Conservation (phyloP, 768 basidiomycete genomes). For the Auricularia sp. region DNA sequence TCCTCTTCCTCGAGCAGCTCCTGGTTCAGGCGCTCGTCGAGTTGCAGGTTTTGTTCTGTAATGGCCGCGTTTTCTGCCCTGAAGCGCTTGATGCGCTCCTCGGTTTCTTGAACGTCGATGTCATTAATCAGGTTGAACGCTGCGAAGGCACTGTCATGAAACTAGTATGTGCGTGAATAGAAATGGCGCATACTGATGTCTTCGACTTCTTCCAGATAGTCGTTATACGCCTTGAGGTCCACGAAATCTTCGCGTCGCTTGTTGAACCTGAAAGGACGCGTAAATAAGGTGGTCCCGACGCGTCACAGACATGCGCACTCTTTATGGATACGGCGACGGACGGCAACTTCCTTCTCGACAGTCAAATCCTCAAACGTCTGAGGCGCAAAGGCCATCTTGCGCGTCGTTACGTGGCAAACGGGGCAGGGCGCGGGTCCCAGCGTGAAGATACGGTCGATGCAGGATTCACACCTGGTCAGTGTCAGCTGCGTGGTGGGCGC, state of each 20-base stretch:
- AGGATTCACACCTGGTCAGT: constrained; percentile 81
- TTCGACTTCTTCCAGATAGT: constrained; percentile 94
- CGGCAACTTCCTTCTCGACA: constrained; percentile 90
- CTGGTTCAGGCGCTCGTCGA: constrained; percentile 67
- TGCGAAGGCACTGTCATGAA: constrained; percentile 20
- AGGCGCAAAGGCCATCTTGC: constrained; percentile 90
- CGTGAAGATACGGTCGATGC: constrained; percentile 93
- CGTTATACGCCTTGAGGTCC: constrained; percentile 73
- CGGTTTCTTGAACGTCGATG: constrained; percentile 68
- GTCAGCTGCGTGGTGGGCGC: background rate
- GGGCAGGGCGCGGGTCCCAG: constrained; percentile 95
- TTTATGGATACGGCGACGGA: constrained; percentile 78
- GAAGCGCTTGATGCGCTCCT: constrained; percentile 70
- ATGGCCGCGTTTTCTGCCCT: constrained; percentile 70
- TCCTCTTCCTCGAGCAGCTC: constrained; percentile 73
- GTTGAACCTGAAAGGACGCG: constrained; percentile 60
- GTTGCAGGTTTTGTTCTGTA: constrained; percentile 75
- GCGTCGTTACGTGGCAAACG: constrained; percentile 73
- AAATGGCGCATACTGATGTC: constrained; percentile 54
- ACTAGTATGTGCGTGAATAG: constrained; percentile 1
- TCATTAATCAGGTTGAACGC: constrained; percentile 95
- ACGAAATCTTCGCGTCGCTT: constrained; percentile 85
- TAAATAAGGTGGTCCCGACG: background rate
- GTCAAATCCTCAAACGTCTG: constrained; percentile 89
- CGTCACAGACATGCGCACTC: constrained; percentile 42